Base-by-base conservation (phyloP, 768 basidiomycete genomes). In the Auriscalpium vulgare region DNA sequence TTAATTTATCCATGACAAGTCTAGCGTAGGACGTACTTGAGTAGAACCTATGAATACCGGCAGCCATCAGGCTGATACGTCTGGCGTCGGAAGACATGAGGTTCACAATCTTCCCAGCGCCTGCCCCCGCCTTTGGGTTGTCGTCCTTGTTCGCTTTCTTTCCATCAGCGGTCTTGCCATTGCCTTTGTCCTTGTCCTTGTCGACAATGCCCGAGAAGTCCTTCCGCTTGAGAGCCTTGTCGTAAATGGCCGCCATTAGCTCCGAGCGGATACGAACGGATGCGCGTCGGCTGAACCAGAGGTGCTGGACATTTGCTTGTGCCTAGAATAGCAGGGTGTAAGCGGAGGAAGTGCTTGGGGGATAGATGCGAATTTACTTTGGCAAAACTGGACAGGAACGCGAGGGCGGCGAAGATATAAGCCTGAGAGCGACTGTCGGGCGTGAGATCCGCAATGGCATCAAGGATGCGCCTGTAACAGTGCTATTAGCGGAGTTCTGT, bases 61-160 rank as follows among this genome's bases (percentile, higher is more conserved):
- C 79, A 8, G 74, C 61, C 53, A 77, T 81, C 71, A 75, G 75
- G 3, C 81, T 71, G 55, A 87, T 55, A 45, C 77, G 71, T 63
- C 84, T 86, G 2, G 84, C 83, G 66, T 91, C 89, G 8, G 81
- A 83, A 13, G 88, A 83, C 91, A 95, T 95, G 37, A 94, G 70
- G 61, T 91, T 91, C 54, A 94, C 89, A 52, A 95, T 90, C 68
- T 94, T 93, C 11, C 93, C 93, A 11, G 88, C 77, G 66, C 92
- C 88, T 8, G 93, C 93, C 14, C 90, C 88, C 0, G 85, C 79
- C 61, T 81, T 85, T 1, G 84, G 80, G 35, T 88, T 75, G 56
- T 72, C 71, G 37, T 50, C 68, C 64, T 70, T 77, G 49, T 50
- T 48, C 47, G 55, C 52, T 60, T 59, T 59, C 29, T 60, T 60